These are phyloP conservation scores for Vaccinium corymbosum DNA, from an alignment of 148 eudicot species.

Conservation along the genomic window DNA sequence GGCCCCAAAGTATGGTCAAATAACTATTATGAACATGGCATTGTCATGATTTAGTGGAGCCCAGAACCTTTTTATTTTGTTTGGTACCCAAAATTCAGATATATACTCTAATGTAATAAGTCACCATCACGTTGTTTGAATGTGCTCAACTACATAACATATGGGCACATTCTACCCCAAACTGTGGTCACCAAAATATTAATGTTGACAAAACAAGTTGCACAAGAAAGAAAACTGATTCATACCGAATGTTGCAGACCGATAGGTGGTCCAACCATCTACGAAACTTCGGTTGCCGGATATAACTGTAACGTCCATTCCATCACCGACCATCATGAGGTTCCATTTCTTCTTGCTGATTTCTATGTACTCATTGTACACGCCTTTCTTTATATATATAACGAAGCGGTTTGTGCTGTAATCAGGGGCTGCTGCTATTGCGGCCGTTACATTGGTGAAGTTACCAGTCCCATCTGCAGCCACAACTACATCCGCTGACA, in stretches of 20 bases:
- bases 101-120: too few relatives aligned
- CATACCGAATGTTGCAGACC: conserved; percentile 86
- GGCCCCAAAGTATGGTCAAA: neutral
- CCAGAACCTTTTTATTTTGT: neutral
- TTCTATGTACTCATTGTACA: conserved; percentile 65
- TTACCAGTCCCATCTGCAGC: conserved; percentile 68
- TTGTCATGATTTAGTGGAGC: neutral
- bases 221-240: neutral
- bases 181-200: too few relatives aligned
- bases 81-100: too few relatives aligned
- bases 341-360: conserved; percentile 65
- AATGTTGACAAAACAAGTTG: too few relatives aligned
- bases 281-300: conserved; percentile 52
- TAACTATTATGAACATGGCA: neutral
- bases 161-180: too few relatives aligned
- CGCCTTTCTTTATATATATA: conserved; percentile 73
- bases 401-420: conserved; percentile 38
- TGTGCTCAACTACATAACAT: too few relatives aligned
- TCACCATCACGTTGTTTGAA: too few relatives aligned
- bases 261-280: conserved; percentile 75
- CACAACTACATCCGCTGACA: conserved; percentile 42
- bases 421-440: conserved; percentile 48
- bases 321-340: conserved; percentile 80
- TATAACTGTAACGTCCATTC: conserved; percentile 64
- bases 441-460: conserved; percentile 55